phyloP scores from a whole-genome alignment of 345 rosid species.

The Passiflora organensis region DNA sequence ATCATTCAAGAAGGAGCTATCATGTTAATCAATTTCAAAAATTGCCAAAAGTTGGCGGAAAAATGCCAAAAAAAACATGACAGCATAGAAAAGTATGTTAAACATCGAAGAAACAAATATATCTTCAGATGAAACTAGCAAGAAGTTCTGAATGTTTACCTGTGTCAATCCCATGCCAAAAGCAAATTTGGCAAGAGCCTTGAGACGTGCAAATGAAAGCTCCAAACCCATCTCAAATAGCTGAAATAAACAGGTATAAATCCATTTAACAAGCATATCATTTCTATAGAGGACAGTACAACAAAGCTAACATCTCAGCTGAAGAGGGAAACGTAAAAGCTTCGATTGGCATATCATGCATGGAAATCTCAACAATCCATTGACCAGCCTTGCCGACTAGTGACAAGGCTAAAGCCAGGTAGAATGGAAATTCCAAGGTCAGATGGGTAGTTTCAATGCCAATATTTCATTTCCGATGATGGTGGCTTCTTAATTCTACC shows the following conservation, averaged over 20 bases:
- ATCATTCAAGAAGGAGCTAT: neutral
- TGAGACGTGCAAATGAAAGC: slow-evolving; percentile 91
- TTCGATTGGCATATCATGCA: too few species aligned
- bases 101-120: neutral
- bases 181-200: slow-evolving; percentile 94
- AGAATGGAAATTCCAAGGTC: too few species aligned
- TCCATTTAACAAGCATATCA: slow-evolving; percentile 11
- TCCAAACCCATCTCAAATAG: slow-evolving; percentile 98
- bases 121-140: neutral
- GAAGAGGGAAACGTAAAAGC: neutral
- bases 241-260: slow-evolving; percentile 44
- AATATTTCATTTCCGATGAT: too few species aligned
- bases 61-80: too few species aligned
- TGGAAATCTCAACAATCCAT: neutral
- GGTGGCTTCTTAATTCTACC: too few species aligned
- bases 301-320: neutral
- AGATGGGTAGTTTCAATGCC: too few species aligned
- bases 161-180: slow-evolving; percentile 97
- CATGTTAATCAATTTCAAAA: neutral
- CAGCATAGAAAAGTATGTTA: too few species aligned
- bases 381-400: too few species aligned
- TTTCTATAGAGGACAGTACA: slow-evolving; percentile 6
- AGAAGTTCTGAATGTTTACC: slow-evolving; percentile 37
- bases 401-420: too few species aligned
- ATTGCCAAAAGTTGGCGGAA: neutral